phyloP scores from a whole-genome alignment of 2,329 filamentous ascomycete genomes.

The Nigrospora osmanthi region DNA sequence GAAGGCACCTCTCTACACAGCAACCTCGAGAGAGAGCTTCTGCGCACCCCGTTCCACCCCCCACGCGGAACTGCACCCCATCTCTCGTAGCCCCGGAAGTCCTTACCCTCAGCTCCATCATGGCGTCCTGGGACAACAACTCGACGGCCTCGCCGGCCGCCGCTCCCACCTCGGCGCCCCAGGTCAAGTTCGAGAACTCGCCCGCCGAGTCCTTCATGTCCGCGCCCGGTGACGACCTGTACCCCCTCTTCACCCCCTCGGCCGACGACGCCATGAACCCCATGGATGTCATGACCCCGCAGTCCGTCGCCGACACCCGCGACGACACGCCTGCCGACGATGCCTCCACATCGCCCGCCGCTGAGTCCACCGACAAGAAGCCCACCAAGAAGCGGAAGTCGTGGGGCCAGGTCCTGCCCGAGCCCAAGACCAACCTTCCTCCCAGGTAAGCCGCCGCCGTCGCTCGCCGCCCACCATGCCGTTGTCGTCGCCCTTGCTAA shows the following conservation, averaged over 20 bases:
- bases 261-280: constrained; percentile 31
- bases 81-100: constrained; percentile 7
- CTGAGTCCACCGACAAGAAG: constrained; percentile 51
- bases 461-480: no score
- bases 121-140: constrained; percentile 32
- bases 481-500: constrained; percentile 7
- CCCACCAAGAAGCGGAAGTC: constrained; percentile 91
- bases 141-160: constrained; percentile 1
- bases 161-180: constrained; percentile 25
- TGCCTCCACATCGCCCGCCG: constrained; percentile 9
- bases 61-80: constrained; percentile 5
- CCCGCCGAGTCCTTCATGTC: constrained; percentile 48
- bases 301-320: constrained; percentile 26
- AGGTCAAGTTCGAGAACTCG: constrained; percentile 45
- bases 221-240: constrained; percentile 38
- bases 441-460: constrained; percentile 55
- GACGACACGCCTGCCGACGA: constrained; percentile 12
- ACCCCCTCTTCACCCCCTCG: constrained; percentile 36
- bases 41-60: constrained; percentile 4
- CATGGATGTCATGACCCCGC: constrained; percentile 40
- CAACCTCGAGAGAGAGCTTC: background rate
- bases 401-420: constrained; percentile 94
- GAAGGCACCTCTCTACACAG: constrained; percentile 26
- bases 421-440: constrained; percentile 92
- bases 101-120: constrained; percentile 17